Evolutionary conservation across 2,329 filamentous ascomycete species (phyloP).

Genomic region (Aspergillus novoparasiticus): DNA sequence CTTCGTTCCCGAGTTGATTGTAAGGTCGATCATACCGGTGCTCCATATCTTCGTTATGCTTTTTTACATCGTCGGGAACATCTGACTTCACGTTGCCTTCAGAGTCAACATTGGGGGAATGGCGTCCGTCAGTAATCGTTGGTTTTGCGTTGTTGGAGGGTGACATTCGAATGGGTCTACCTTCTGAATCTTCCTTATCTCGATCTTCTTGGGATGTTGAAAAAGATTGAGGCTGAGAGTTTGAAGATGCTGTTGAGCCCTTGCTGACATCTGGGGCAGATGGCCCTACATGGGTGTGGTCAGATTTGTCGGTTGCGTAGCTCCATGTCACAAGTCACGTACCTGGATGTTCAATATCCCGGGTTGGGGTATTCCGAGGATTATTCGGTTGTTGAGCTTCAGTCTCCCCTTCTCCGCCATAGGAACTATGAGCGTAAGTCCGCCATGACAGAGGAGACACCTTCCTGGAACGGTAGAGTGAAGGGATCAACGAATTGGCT

Average conservation of each 20-base stretch:
- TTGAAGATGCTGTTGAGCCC: constrained; percentile 3
- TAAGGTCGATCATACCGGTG: constrained; percentile 36
- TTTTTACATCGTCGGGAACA: constrained; percentile 38
- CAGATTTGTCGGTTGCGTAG: not conserved
- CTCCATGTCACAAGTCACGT: not conserved
- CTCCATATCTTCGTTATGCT: constrained; percentile 38
- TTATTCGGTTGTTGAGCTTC: constrained; percentile 11
- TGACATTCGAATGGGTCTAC: constrained; percentile 18
- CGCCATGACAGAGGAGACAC: constrained; percentile 6
- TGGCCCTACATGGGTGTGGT: constrained; percentile 18
- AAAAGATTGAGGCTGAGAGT: constrained; percentile 6
- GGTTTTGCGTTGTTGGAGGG: constrained; percentile 40
- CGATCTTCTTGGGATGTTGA: not conserved
- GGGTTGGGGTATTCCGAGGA: constrained; percentile 17
- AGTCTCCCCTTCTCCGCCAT: constrained; percentile 20
- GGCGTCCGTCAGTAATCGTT: constrained; percentile 33
- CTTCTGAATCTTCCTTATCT: not conserved
- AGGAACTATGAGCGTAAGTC: constrained; percentile 23
- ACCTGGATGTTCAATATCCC: constrained; percentile 30
- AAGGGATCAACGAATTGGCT: not conserved
- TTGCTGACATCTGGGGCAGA: constrained; percentile 24
- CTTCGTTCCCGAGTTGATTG: constrained; percentile 32
- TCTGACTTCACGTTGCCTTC: constrained; percentile 29
- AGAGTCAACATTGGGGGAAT: constrained; percentile 33
- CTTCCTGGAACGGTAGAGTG: not conserved